These are phyloP conservation scores for Trichoderma endophyticum DNA, from an alignment of 2,329 filamentous ascomycete species.

Conservation along the genomic window DNA sequence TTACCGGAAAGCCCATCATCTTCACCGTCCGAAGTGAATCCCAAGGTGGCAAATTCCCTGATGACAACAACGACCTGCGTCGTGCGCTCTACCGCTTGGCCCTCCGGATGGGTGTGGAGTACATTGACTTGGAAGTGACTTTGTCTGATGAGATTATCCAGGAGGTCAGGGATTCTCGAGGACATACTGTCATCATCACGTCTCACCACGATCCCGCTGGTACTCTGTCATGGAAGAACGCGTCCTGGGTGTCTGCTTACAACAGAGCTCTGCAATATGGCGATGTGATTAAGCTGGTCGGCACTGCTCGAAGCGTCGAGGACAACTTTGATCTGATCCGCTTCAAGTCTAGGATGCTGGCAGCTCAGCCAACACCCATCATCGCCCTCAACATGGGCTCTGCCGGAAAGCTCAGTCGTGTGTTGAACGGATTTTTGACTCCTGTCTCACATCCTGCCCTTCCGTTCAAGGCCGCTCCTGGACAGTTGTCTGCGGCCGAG, in stretches of 20 bases:
- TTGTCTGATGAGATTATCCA: slow-evolving; percentile 74
- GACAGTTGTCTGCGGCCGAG: slow-evolving; percentile 85
- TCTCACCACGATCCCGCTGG: slow-evolving; percentile 89
- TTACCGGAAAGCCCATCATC: slow-evolving; percentile 74
- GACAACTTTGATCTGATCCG: slow-evolving; percentile 83
- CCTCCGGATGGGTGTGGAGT: slow-evolving; percentile 82
- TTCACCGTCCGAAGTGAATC: slow-evolving; percentile 85
- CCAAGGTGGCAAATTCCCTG: slow-evolving; percentile 86
- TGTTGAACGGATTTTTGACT: slow-evolving; percentile 90
- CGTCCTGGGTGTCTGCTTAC: slow-evolving; percentile 88
- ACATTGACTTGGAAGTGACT: slow-evolving; percentile 88
- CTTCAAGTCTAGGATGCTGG: slow-evolving; percentile 75
- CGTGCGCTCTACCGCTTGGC: slow-evolving; percentile 74
- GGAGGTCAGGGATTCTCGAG: slow-evolving; percentile 62
- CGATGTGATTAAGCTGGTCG: slow-evolving; percentile 92
- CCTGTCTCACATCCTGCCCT: slow-evolving; percentile 86
- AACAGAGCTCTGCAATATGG: slow-evolving; percentile 87
- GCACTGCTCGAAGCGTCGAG: slow-evolving; percentile 68
- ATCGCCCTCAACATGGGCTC: slow-evolving; percentile 96
- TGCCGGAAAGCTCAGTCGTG: slow-evolving; percentile 80
- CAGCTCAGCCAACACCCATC: slow-evolving; percentile 73
- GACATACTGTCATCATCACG: slow-evolving; percentile 79
- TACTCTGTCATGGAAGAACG: slow-evolving; percentile 80
- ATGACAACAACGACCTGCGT: slow-evolving; percentile 68
- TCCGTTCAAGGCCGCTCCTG: slow-evolving; percentile 91